Base-by-base conservation (phyloP, 805 yeast species). In the Pichia pseudocactophila region DNA sequence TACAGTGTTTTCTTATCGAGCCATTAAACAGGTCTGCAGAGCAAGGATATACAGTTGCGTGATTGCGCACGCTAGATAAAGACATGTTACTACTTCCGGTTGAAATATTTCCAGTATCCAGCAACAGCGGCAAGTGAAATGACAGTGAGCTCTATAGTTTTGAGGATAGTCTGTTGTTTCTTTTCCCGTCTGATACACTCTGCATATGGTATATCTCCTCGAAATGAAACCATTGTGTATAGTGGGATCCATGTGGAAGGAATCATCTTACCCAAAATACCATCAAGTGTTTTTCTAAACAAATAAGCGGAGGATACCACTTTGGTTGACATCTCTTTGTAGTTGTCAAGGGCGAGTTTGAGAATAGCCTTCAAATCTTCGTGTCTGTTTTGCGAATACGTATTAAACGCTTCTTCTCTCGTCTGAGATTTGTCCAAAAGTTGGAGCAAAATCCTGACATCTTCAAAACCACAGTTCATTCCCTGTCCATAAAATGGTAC, bases 401-500 rank as follows among this genome's bases (percentile, higher is more conserved):
- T 53, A 27, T 61, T 63, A 51, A 86, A 81, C 0, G 86, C 80
- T 7, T 38, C 38, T 1, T 55, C 54, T 25, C 78, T 65, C 44
- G 74, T 64, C 3, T 61, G 45, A 37, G 54, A 31, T 42, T 59
- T 50, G 27, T 70, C 71, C 37, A 72, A 36, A 20, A 80, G 56
- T 35, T 73, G 69, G 64, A 82, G 64, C 40, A 89, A 63, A 1
- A 80, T 76, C 44, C 78, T 66, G 18, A 89, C 89, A 53, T 90
- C 97, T 61, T 89, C 97, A 59, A 89, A 82, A 1, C 97, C 97
- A 57, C 95, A 85, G 60, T 89, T 89, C 90, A 89, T 82, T 5
- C 97, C 97, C 60, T 89, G 97, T 9, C 97, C 97, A 57, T 88
- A 89, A 60, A 89, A 89, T n/a, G 97, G 97, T 6, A 89, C 97